These are phyloP conservation scores for Stereocaulon alpinum DNA, from an alignment of 495 filamentous ascomycete genomes.

Conservation along the genomic window DNA sequence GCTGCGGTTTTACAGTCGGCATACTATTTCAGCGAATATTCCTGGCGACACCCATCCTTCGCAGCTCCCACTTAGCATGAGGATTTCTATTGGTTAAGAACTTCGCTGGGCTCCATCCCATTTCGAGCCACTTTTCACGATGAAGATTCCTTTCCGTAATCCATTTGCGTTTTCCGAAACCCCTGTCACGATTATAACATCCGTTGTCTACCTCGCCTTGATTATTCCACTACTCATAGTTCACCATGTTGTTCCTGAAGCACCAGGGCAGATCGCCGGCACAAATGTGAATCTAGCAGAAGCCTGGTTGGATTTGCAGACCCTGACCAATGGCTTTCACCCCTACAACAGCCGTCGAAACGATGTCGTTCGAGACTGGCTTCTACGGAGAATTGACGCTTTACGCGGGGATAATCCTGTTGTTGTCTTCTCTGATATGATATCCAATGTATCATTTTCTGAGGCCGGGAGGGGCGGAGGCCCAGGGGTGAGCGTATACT, in stretches of 20 bases:
- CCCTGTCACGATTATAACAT: conserved; percentile 63
- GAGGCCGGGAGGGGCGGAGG: conserved; percentile 22
- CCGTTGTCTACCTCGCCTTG: conserved; percentile 58
- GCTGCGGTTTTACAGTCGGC: not conserved
- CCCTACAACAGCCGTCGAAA: conserved; percentile 81
- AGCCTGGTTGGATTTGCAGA: conserved; percentile 77
- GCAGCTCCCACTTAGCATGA: not conserved
- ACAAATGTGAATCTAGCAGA: conserved; percentile 57
- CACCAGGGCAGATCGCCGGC: conserved; percentile 51
- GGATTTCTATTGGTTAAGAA: not conserved
- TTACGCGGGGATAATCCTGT: conserved; percentile 55
- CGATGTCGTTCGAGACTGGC: conserved; percentile 65
- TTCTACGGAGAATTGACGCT: conserved; percentile 58
- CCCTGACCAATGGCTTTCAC: conserved; percentile 65
- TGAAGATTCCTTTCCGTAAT: conserved; percentile 29
- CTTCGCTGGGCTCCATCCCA: not conserved
- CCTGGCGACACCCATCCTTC: not conserved
- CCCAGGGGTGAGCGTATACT: conserved; percentile 55
- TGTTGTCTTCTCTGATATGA: conserved; percentile 65
- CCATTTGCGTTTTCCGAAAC: conserved; percentile 54
- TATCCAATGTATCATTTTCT: conserved; percentile 63
- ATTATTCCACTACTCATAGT: conserved; percentile 59
- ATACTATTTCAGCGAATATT: not conserved
- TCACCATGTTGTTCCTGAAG: conserved; percentile 62
- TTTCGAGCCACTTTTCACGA: conserved; percentile 2